phyloP scores from a whole-genome alignment of 2,329 filamentous ascomycete species.

The Fusarium chuoi region DNA sequence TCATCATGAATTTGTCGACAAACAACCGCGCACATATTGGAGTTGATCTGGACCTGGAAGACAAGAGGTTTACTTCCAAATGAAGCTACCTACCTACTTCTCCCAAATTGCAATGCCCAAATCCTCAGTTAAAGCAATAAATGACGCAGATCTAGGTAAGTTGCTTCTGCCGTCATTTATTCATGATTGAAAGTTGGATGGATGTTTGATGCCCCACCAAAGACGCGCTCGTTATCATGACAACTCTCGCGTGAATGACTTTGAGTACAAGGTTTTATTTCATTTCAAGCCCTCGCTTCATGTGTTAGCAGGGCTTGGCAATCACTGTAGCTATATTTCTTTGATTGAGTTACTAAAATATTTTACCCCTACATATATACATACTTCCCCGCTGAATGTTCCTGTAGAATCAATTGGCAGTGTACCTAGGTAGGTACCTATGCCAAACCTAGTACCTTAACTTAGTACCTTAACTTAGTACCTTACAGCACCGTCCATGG shows the following conservation, averaged over 20 bases:
- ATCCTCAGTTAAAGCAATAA: not conserved
- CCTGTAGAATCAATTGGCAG: not conserved
- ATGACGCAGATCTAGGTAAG: not conserved
- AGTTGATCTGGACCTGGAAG: not conserved
- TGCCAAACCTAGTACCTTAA: not conserved
- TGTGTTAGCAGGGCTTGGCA: not conserved
- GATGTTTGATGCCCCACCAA: slow-evolving; percentile 31
- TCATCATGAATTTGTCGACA: slow-evolving; percentile 3
- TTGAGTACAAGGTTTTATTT: not conserved
- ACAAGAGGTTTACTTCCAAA: not conserved
- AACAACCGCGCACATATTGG: not conserved
- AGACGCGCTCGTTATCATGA: slow-evolving; percentile 26
- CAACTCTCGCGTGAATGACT: slow-evolving; percentile 1
- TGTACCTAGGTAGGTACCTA: not conserved
- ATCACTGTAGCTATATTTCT: not conserved
- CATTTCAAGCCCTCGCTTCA: not conserved
- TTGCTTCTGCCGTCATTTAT: slow-evolving; percentile 7
- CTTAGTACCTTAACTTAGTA: not conserved
- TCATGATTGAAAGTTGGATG: not conserved
- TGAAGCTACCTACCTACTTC: not conserved
- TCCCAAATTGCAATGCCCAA: not conserved
- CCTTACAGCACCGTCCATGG: not conserved
- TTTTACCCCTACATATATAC: not conserved
- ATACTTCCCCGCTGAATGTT: not conserved
- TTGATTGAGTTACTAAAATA: not conserved